phyloP scores from a whole-genome alignment of 1,139 yeast species.

The Yamadazyma spencermartinsiae region DNA sequence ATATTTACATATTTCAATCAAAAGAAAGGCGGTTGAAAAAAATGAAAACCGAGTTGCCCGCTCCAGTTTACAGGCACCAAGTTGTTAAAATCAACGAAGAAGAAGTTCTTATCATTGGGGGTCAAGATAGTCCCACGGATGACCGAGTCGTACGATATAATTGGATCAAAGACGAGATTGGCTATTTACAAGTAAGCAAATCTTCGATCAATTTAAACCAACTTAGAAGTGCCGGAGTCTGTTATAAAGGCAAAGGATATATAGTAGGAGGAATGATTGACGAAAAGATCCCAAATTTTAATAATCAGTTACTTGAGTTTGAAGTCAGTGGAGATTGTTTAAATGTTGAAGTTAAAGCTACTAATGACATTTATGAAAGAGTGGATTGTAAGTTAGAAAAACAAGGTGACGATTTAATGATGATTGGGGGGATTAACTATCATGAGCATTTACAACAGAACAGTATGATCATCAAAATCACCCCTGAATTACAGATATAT shows the following conservation, averaged over 20 bases:
- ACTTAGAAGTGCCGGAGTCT: slow-evolving; percentile 30
- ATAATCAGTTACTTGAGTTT: slow-evolving; percentile 35
- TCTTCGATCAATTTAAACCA: slow-evolving; percentile 27
- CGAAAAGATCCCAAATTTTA: slow-evolving; percentile 33
- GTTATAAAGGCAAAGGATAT: slow-evolving; percentile 33
- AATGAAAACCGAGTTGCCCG: slow-evolving; percentile 36
- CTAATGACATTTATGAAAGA: slow-evolving; percentile 24
- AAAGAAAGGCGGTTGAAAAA: slow-evolving; percentile 30
- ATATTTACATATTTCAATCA: slow-evolving; percentile 24
- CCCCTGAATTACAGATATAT: slow-evolving; percentile 22
- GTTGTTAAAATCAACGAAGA: slow-evolving; percentile 33
- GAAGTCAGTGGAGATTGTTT: slow-evolving; percentile 14
- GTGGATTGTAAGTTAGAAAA: slow-evolving; percentile 45
- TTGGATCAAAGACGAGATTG: slow-evolving; percentile 1
- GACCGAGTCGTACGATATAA: slow-evolving; percentile 21
- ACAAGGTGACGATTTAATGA: slow-evolving; percentile 29
- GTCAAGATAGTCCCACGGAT: slow-evolving; percentile 22
- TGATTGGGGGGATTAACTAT: slow-evolving; percentile 65
- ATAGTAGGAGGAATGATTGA: slow-evolving; percentile 56
- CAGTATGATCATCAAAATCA: slow-evolving; percentile 27
- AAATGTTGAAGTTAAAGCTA: slow-evolving; percentile 10
- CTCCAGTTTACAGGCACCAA: slow-evolving; percentile 56
- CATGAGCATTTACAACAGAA: slow-evolving; percentile 33
- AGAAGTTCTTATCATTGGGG: slow-evolving; percentile 56
- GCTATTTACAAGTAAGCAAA: not conserved